These are phyloP conservation scores for Tolypocladium paradoxum DNA, from an alignment of 2,329 filamentous ascomycete species.

Conservation along the genomic window DNA sequence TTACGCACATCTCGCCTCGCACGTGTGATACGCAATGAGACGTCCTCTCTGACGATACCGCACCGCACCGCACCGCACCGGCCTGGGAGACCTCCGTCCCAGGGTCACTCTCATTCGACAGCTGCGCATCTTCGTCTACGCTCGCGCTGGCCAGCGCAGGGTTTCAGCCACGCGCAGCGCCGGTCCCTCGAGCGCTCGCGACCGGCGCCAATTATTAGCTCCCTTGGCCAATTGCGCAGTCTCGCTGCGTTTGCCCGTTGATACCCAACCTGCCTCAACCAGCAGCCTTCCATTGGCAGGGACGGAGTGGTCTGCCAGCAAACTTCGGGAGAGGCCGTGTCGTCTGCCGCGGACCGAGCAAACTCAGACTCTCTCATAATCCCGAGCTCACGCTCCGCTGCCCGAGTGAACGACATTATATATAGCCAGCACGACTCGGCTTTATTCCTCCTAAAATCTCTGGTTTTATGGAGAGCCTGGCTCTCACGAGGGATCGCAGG, in stretches of 20 bases:
- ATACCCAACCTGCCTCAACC: neutral
- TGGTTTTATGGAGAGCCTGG: neutral
- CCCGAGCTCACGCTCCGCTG: neutral
- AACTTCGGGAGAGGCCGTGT: neutral
- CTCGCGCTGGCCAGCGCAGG: neutral
- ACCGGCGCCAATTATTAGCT: no score
- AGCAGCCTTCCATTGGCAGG: neutral
- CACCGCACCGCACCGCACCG: neutral
- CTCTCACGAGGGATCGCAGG: neutral
- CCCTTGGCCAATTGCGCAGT: neutral
- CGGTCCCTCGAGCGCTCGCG: neutral
- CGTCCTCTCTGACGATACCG: neutral
- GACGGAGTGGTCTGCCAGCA: neutral
- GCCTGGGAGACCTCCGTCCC: neutral
- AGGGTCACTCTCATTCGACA: neutral
- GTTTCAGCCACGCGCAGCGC: neutral
- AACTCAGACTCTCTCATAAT: neutral
- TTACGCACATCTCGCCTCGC: neutral
- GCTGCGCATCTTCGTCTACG: neutral
- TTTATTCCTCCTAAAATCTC: neutral
- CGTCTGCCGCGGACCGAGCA: neutral
- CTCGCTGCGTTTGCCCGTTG: neutral
- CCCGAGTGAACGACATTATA: neutral
- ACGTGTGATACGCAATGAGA: neutral
- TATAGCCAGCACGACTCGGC: neutral